Percentiles rank a stretch among this genome's conserved stretches.
Conservation (phyloP, 202 grass and related monocot species). For the Brachypodium distachyon region DNA sequence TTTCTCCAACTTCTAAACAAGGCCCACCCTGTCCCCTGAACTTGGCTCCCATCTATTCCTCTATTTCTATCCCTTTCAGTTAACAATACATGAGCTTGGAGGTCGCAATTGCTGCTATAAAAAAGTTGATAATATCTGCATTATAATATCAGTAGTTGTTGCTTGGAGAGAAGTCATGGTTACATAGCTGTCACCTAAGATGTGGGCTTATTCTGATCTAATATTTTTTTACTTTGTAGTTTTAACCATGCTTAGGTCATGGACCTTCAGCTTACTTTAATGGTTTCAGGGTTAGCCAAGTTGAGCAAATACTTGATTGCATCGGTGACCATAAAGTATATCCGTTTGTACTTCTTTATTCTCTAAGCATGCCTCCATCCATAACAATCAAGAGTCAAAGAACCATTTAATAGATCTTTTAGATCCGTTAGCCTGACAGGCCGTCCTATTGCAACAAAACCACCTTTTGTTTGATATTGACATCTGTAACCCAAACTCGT, state of each 20-base stretch:
- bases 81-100: constrained; percentile 24
- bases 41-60: constrained; percentile 20
- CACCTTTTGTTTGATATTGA: constrained; percentile 46
- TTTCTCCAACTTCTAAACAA: constrained; percentile 63
- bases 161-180: constrained; percentile 18
- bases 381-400: constrained; percentile 42
- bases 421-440: constrained; percentile 27
- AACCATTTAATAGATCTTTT: constrained; percentile 30
- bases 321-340: constrained; percentile 35
- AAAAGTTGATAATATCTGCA: constrained; percentile 9
- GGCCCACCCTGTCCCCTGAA: constrained; percentile 63
- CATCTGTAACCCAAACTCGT: constrained; percentile 14
- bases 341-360: constrained; percentile 17
- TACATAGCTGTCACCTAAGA: constrained; percentile 33
- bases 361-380: constrained; percentile 31
- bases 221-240: constrained; percentile 17
- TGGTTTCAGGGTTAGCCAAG: constrained; percentile 46
- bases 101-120: constrained; percentile 1
- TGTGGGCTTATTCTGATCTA: constrained; percentile 18
- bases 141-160: constrained; percentile 13
- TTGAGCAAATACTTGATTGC: constrained; percentile 40
- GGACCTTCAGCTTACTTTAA: constrained; percentile 33
- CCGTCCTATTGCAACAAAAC: constrained; percentile 10
- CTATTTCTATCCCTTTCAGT: constrained; percentile 40
- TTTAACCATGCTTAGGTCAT: constrained; percentile 40